A percentile compares a stretch with the other conserved stretches of the same genome.
Conservation (phyloP, 495 filamentous ascomycete species). For the Chaetomium tenue region DNA sequence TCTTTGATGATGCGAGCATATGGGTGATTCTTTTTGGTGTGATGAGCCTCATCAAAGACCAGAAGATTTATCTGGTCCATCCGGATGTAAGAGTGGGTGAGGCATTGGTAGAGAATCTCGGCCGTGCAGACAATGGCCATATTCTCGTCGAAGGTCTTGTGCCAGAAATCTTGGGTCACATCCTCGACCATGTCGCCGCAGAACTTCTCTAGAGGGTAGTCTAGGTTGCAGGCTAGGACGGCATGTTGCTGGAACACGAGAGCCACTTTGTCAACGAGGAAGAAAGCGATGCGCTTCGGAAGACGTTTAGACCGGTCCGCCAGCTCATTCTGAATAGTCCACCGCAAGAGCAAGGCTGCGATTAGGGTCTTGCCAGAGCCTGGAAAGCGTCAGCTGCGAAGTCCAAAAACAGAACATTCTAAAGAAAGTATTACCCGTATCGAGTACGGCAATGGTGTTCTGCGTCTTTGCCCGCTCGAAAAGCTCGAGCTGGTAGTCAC, state of each 20-base stretch:
- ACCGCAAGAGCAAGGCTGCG: constrained; percentile 78
- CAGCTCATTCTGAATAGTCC: constrained; percentile 76
- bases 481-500: constrained; percentile 90
- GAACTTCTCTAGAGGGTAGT: constrained; percentile 73
- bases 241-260: constrained; percentile 88
- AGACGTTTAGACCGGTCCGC: constrained; percentile 62
- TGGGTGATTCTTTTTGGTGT: constrained; percentile 90
- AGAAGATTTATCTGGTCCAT: constrained; percentile 87
- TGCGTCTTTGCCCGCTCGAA: constrained; percentile 83
- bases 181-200: constrained; percentile 60
- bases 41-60: constrained; percentile 95
- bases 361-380: constrained; percentile 97
- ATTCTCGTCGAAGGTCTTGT: constrained; percentile 61
- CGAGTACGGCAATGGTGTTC: constrained; percentile 94
- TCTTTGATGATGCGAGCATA: constrained; percentile 93
- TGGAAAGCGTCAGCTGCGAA: constrained; percentile 30
- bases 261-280: constrained; percentile 86
- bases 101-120: constrained; percentile 73
- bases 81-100: constrained; percentile 75
- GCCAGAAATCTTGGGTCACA: constrained; percentile 69
- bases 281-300: constrained; percentile 70
- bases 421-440: constrained; percentile 62
- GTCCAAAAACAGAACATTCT: constrained; percentile 12
- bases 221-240: constrained; percentile 79
- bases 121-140: constrained; percentile 95